phyloP scores from a whole-genome alignment of 1,139 yeast species.

The Diutina mesorugosa region DNA sequence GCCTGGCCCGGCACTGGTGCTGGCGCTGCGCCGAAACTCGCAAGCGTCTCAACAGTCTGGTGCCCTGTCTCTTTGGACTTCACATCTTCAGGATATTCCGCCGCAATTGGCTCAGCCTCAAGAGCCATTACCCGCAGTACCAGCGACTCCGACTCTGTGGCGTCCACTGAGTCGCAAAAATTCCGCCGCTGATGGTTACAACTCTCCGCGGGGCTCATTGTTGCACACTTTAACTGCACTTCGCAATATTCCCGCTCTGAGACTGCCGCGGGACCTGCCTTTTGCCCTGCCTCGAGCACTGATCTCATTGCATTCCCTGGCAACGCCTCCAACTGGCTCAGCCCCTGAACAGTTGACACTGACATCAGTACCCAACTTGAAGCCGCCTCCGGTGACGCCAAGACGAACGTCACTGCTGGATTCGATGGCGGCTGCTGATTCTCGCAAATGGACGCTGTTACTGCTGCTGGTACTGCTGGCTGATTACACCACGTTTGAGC shows the following conservation, averaged over 20 bases:
- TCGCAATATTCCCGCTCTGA: conserved; percentile 23
- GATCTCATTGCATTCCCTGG: neutral
- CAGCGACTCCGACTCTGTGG: conserved; percentile 22
- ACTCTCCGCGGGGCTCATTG: conserved; percentile 32
- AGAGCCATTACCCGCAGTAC: conserved; percentile 37
- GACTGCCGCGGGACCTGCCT: conserved; percentile 30
- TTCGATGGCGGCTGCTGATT: neutral
- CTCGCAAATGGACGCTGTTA: neutral
- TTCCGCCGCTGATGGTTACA: conserved; percentile 15
- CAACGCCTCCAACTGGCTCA: neutral
- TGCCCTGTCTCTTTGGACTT: conserved; percentile 10
- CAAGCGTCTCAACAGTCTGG: neutral
- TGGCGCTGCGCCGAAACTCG: neutral
- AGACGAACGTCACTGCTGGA: neutral
- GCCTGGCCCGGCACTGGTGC: conserved; percentile 3
- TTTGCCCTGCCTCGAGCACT: conserved; percentile 25
- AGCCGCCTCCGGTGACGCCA: neutral
- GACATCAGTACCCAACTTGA: neutral
- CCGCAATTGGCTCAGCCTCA: conserved; percentile 42
- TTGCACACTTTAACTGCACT: conserved; percentile 30
- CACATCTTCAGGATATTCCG: conserved; percentile 35
- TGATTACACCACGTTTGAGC: conserved; percentile 20
- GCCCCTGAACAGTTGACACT: neutral
- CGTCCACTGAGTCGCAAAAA: conserved; percentile 22
- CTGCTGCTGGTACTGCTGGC: neutral